Conservation (phyloP, 2,329 filamentous ascomycete genomes). For the Diplodia seriata region DNA sequence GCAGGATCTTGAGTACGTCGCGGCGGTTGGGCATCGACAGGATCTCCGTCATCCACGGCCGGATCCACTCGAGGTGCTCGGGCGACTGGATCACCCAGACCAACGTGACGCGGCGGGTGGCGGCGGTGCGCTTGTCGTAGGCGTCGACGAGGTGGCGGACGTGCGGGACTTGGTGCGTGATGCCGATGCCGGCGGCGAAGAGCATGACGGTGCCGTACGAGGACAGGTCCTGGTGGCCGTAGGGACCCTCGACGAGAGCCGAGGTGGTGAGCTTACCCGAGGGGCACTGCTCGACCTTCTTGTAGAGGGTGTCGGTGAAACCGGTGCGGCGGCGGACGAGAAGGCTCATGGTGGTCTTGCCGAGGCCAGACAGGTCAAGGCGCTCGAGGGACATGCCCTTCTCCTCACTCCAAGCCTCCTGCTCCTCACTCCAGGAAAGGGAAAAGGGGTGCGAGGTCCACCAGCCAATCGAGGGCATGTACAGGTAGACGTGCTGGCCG, state of each 20-base stretch:
- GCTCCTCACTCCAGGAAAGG: slow-evolving; percentile 77
- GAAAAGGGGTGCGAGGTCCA: slow-evolving; percentile 83
- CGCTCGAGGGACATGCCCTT: slow-evolving; percentile 60
- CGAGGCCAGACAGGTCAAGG: slow-evolving; percentile 47
- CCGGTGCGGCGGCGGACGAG: slow-evolving; percentile 87
- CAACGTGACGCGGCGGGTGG: slow-evolving; percentile 80
- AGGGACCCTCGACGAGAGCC: slow-evolving; percentile 88
- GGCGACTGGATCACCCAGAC: slow-evolving; percentile 93
- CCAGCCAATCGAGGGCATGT: slow-evolving; percentile 74
- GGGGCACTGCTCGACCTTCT: slow-evolving; percentile 66
- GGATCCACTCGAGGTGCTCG: slow-evolving; percentile 90
- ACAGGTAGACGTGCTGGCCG: slow-evolving; percentile 80
- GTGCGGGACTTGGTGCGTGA: slow-evolving; percentile 93
- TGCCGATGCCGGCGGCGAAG: slow-evolving; percentile 90
- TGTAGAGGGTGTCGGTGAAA: slow-evolving; percentile 82
- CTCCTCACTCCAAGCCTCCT: slow-evolving; percentile 48
- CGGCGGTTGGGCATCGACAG: slow-evolving; percentile 80
- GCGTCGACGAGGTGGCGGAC: slow-evolving; percentile 68
- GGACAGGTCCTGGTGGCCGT: slow-evolving; percentile 81
- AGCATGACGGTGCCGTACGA: slow-evolving; percentile 93
- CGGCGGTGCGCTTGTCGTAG: slow-evolving; percentile 73
- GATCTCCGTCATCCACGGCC: slow-evolving; percentile 88
- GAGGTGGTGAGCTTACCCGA: slow-evolving; percentile 65
- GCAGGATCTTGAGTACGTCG: slow-evolving; percentile 82
- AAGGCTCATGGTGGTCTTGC: slow-evolving; percentile 72